Evolutionary conservation across 108 stramenopile species (phyloP), one percentile per base, ranked within the genome.

Genomic region (Pseudonitzschia multiseries): DNA sequence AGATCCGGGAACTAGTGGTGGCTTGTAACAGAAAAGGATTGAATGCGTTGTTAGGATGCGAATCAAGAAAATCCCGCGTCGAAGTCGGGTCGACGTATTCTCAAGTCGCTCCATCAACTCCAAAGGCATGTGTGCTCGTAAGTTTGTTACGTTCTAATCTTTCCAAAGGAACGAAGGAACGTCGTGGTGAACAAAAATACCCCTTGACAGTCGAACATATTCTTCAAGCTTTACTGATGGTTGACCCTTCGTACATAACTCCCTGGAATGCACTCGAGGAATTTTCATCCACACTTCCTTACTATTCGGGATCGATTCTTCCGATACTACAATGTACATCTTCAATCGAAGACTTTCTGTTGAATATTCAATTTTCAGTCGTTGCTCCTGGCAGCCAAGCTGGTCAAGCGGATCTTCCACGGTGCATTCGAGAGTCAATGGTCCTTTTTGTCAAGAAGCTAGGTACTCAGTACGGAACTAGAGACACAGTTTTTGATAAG

Each of bases 191-290:
- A 18, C 21, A 67, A 50, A 51, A 28, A 14, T 46, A 8, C 22
- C 48, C 9, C 51, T 3, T 70, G 1, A 17, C 57, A 2, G 42
- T 60, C 8, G 71, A 60, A 8, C 40, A 71, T 28, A 28, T 57
- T 14, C 33, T 77, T 22, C 76, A 57, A 46, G 76, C 69, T 20
- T 62, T 77, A 13, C 64, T 77, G 17, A 70, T 77, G 70, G 51
- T 77, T 69, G 52, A 36, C n/a, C 69, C 76, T 41, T 46, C 44
- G 13, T 77, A 70, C 54, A 50, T 41, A 8, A 70, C 76, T 24
- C 76, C 76, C 24, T 77, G 67, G 63, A 48, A 22, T 26, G 76
- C 76, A 32, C 41, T 69, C 20, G 29, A 18, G 2, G 60, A 70
- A 36, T 57, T 77, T 17, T 44, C 60, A 8, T 21, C 20, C 15